These are phyloP conservation scores for Carallia brachiata DNA, from an alignment of 345 rosid genomes.

Conservation along the genomic window DNA sequence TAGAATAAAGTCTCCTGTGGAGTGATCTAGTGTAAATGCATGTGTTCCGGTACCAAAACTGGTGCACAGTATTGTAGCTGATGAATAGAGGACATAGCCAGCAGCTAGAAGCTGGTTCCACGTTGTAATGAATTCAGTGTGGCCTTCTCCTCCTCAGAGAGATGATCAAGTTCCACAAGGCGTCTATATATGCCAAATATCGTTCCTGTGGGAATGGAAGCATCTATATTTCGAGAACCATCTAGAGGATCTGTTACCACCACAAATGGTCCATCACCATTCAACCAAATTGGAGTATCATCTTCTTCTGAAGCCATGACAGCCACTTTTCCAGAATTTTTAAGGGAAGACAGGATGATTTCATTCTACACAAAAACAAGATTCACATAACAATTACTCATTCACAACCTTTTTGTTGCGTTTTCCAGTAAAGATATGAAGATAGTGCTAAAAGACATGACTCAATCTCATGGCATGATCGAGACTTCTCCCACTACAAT, in stretches of 20 bases:
- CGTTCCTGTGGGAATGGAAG: slow-evolving; percentile 88
- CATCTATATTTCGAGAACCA: slow-evolving; percentile 90
- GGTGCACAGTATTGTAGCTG: slow-evolving; percentile 78
- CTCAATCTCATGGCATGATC: background rate
- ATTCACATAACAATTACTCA: background rate
- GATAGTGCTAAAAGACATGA: background rate
- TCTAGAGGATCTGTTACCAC: slow-evolving; percentile 93
- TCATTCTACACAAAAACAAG: slow-evolving; percentile 44
- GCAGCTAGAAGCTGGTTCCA: slow-evolving; percentile 78
- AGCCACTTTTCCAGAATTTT: slow-evolving; percentile 81
- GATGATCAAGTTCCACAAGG: slow-evolving; percentile 72
- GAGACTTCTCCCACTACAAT: background rate
- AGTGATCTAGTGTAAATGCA: slow-evolving; percentile 81
- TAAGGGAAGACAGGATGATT: slow-evolving; percentile 67
- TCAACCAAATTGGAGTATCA: slow-evolving; percentile 73
- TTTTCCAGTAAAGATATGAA: background rate
- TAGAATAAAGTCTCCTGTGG: slow-evolving; percentile 83
- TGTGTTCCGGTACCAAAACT: slow-evolving; percentile 92
- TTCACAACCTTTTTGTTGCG: background rate
- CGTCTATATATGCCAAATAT: slow-evolving; percentile 76
- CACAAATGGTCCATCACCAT: slow-evolving; percentile 66
- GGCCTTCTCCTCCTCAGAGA: slow-evolving; percentile 69
- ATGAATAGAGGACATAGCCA: slow-evolving; percentile 85
- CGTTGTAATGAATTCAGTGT: slow-evolving; percentile 72
- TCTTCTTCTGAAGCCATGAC: slow-evolving; percentile 96